phyloP scores from a whole-genome alignment of 192 early-diverging fungal genomes.

The Radiomyces spectabilis region DNA sequence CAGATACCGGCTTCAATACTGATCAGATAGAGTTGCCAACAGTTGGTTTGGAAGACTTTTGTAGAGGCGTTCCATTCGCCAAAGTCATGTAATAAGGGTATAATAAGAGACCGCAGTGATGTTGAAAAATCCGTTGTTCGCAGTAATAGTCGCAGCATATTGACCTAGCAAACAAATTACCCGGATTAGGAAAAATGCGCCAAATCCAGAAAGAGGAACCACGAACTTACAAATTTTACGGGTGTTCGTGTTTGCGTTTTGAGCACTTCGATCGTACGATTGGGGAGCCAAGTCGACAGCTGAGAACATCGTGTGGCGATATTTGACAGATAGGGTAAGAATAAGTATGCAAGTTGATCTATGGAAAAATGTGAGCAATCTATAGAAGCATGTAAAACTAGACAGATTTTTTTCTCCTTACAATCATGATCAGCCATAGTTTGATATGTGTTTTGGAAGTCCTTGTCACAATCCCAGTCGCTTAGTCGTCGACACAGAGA shows the following conservation, averaged over 20 bases:
- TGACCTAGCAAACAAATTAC: constrained; percentile 4
- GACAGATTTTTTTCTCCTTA: not conserved
- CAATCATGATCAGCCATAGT: constrained; percentile 2
- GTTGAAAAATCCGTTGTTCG: not conserved
- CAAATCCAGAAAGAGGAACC: constrained; percentile 3
- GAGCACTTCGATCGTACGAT: too few relatives aligned
- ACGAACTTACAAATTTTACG: too few relatives aligned
- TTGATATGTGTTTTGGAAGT: constrained; percentile 7
- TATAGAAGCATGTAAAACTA: too few relatives aligned
- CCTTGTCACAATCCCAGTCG: constrained; percentile 5
- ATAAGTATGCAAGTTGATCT: too few relatives aligned
- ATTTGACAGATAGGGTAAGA: too few relatives aligned
- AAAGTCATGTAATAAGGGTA: not conserved
- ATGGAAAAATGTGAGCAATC: not conserved
- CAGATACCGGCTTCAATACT: constrained; percentile 14
- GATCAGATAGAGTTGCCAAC: constrained; percentile 6
- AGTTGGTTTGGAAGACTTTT: constrained; percentile 2
- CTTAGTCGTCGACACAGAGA: not conserved
- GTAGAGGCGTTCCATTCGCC: constrained; percentile 5
- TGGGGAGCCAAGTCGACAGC: too few relatives aligned
- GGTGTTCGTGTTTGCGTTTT: too few relatives aligned
- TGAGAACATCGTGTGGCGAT: too few relatives aligned
- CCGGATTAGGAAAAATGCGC: not conserved
- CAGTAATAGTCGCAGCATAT: constrained; percentile 5
- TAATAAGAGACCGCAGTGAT: not conserved